phyloP scores from a whole-genome alignment of 1,284 basidiomycete species.

The Phellopilus nigrolimitatus region DNA sequence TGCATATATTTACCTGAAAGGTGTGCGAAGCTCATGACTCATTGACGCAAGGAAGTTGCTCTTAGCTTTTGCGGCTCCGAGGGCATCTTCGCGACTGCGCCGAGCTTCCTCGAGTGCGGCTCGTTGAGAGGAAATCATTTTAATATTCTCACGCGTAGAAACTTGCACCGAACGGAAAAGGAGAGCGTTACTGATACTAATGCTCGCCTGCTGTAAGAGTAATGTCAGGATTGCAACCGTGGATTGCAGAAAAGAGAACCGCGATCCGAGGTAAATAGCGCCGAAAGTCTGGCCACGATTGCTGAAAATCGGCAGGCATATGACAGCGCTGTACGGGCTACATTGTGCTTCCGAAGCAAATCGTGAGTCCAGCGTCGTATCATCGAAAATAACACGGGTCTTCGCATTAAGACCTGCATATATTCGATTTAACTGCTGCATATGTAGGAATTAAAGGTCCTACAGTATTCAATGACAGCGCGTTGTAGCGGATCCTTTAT shows the following conservation, averaged over 20 bases:
- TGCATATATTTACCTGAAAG: conserved; percentile 49
- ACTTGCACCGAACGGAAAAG: conserved; percentile 67
- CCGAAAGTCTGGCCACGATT: conserved; percentile 63
- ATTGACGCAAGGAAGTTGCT: conserved; percentile 72
- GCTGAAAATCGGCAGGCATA: conserved; percentile 66
- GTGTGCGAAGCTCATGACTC: conserved; percentile 68
- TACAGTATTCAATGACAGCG: conserved; percentile 61
- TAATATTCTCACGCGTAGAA: conserved; percentile 64
- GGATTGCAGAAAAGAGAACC: conserved; percentile 56
- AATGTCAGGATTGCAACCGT: conserved; percentile 58
- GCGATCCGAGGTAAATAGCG: conserved; percentile 48
- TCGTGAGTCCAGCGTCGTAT: conserved; percentile 56
- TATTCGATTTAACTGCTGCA: background rate
- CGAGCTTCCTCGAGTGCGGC: conserved; percentile 63
- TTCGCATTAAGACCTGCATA: conserved; percentile 58
- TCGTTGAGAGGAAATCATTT: conserved; percentile 65
- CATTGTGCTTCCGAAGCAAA: conserved; percentile 62
- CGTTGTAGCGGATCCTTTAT: conserved; percentile 58
- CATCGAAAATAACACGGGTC: conserved; percentile 53
- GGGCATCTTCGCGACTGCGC: conserved; percentile 61
- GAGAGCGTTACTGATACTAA: conserved; percentile 67
- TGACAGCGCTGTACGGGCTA: conserved; percentile 52
- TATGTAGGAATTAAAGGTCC: conserved; percentile 21
- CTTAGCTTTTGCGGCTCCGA: conserved; percentile 73
- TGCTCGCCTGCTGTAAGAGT: conserved; percentile 68